Percentiles rank a stretch among this genome's conserved stretches.
Evolutionary conservation across 2,329 filamentous ascomycete genomes (phyloP).

Genomic region (Talaromyces sp.): DNA sequence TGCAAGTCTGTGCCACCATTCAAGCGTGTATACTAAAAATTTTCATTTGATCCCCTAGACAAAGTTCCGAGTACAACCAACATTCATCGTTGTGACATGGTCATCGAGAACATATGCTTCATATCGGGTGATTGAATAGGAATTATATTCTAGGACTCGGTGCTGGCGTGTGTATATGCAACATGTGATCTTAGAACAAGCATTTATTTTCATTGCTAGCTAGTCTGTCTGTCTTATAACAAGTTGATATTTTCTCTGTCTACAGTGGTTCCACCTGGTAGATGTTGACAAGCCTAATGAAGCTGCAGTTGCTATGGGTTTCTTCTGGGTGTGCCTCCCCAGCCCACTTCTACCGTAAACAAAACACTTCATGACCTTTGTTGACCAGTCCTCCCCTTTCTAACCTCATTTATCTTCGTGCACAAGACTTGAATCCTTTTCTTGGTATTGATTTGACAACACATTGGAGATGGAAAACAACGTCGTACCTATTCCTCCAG

Average conservation of each 20-base stretch:
- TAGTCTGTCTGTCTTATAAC: background rate
- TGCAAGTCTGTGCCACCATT: constrained; percentile 95
- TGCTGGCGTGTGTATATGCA: constrained; percentile 9
- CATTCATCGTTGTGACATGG: background rate
- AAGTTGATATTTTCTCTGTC: constrained; percentile 2
- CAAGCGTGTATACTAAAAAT: constrained; percentile 60
- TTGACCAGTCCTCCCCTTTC: background rate
- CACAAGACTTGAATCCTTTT: background rate
- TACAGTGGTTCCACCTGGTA: background rate
- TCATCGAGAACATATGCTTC: background rate
- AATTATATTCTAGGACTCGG: background rate
- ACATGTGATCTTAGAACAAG: constrained; percentile 6
- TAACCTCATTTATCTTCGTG: background rate
- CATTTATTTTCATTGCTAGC: constrained; percentile 1
- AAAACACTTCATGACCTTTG: background rate
- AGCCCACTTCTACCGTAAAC: background rate
- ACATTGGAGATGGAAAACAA: background rate
- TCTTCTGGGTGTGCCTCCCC: background rate
- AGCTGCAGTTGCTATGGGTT: background rate
- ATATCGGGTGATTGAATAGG: constrained; percentile 1
- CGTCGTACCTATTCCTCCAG: background rate
- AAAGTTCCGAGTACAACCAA: background rate
- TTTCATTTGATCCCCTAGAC: constrained; percentile 1
- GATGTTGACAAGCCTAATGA: background rate
- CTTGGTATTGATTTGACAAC: background rate